Conservation (phyloP, 805 yeast species). For the Metschnikowia sp. region DNA sequence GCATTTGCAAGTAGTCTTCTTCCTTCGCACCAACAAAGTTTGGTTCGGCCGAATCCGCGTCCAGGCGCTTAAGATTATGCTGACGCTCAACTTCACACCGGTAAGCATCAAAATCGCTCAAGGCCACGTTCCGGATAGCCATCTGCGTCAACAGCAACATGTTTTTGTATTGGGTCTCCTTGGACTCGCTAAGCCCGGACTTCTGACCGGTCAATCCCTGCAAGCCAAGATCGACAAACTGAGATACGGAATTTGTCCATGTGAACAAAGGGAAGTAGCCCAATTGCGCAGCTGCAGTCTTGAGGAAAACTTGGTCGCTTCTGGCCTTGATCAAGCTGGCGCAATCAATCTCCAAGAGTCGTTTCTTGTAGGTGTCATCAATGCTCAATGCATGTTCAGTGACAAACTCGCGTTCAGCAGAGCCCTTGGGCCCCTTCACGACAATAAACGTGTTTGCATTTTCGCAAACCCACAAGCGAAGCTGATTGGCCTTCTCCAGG, state of each 20-base stretch:
- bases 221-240: slow-evolving; percentile 76
- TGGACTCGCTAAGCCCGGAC: slow-evolving; percentile 80
- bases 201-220: slow-evolving; percentile 94
- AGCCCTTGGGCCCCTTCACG: slow-evolving; percentile 89
- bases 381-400: slow-evolving; percentile 60
- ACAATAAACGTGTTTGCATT: slow-evolving; percentile 88
- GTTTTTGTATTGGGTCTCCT: slow-evolving; percentile 76
- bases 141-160: slow-evolving; percentile 70
- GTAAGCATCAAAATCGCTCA: slow-evolving; percentile 30
- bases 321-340: slow-evolving; percentile 69
- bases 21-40: slow-evolving; percentile 49
- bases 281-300: slow-evolving; percentile 65
- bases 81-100: slow-evolving; percentile 21
- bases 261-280: slow-evolving; percentile 95
- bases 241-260: slow-evolving; percentile 80
- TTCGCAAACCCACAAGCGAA: slow-evolving; percentile 79
- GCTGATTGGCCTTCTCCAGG: slow-evolving; percentile 58
- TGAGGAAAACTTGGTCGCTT: slow-evolving; percentile 66
- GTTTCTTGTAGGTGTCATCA: slow-evolving; percentile 40
- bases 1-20: slow-evolving; percentile 79
- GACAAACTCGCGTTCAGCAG: slow-evolving; percentile 86
- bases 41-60: slow-evolving; percentile 15
- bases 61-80: slow-evolving; percentile 12
- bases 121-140: slow-evolving; percentile 67
- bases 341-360: slow-evolving; percentile 74